phyloP scores from a whole-genome alignment of 345 rosid genomes.

The Salix udensis region DNA sequence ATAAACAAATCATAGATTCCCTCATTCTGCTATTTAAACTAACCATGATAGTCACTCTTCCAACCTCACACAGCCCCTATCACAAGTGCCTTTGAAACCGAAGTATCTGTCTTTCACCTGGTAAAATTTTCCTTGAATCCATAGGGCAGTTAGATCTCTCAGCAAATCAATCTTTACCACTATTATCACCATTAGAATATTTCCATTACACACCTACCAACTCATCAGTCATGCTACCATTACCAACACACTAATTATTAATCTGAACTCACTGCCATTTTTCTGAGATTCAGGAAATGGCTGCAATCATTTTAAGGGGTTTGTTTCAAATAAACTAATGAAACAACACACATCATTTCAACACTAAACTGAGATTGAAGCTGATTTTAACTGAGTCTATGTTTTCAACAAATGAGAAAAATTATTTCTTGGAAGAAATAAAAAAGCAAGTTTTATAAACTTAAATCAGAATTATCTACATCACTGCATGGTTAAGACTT shows the following conservation, averaged over 20 bases:
- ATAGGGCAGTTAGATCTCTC: background rate
- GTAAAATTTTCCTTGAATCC: background rate
- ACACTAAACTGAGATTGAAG: background rate
- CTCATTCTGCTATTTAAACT: background rate
- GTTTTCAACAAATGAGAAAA: background rate
- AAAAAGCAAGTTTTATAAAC: background rate
- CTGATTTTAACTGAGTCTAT: background rate
- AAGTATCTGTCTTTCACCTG: background rate
- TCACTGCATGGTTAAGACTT: background rate
- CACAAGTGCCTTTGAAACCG: background rate
- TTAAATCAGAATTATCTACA: background rate
- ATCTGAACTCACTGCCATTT: background rate
- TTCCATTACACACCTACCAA: background rate
- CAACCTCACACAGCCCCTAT: background rate
- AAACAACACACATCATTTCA: background rate
- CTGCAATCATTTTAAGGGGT: background rate
- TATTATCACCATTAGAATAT: background rate
- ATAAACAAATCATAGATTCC: background rate
- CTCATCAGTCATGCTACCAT: background rate
- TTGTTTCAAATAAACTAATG: background rate
- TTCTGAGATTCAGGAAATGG: background rate
- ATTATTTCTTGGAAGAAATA: background rate
- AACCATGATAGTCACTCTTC: background rate
- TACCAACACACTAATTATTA: background rate
- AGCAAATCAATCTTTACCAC: background rate